These are phyloP conservation scores for Hyphopichia wangnamkhiaoensis DNA, from an alignment of 1,139 yeast genomes.

Conservation along the genomic window DNA sequence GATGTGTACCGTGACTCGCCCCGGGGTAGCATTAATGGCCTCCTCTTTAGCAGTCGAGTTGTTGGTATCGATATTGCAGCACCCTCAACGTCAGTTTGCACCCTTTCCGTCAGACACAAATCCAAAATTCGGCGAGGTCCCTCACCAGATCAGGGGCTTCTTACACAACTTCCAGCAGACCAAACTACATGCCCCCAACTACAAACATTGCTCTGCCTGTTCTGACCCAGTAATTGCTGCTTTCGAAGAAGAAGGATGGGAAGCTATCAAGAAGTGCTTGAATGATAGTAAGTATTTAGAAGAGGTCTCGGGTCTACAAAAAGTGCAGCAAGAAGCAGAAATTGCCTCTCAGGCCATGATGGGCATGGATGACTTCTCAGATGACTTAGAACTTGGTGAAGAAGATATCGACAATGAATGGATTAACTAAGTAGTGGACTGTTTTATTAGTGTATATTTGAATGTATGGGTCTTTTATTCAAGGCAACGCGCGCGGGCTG, in stretches of 20 bases:
- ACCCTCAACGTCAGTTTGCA: conserved; percentile 52
- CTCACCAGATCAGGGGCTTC: conserved; percentile 91
- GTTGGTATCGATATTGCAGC: conserved; percentile 73
- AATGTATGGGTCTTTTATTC: no score
- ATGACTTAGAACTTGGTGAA: conserved; percentile 19
- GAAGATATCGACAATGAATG: conserved; percentile 13
- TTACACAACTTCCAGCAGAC: conserved; percentile 63
- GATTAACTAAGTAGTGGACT: conserved; percentile 14
- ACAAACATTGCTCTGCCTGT: conserved; percentile 83
- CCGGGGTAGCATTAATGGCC: conserved; percentile 91
- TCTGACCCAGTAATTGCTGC: conserved; percentile 56
- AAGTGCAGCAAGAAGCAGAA: conserved; percentile 75
- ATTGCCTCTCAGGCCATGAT: conserved; percentile 45
- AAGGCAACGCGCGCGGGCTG: background rate
- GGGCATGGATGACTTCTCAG: conserved; percentile 41
- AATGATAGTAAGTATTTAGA: conserved; percentile 68
- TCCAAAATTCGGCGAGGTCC: conserved; percentile 65
- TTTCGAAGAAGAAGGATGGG: conserved; percentile 67
- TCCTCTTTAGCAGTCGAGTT: conserved; percentile 86
- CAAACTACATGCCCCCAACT: conserved; percentile 70
- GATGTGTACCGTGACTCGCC: conserved; percentile 98
- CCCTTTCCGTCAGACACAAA: conserved; percentile 27
- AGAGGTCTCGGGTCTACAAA: conserved; percentile 71
- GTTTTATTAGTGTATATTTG: no score
- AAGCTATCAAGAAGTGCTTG: conserved; percentile 70